Percentiles rank a stretch among this genome's conserved stretches.
Evolutionary conservation across 2,329 filamentous ascomycete genomes (phyloP).

Genomic region (Bipolaris victoriae): DNA sequence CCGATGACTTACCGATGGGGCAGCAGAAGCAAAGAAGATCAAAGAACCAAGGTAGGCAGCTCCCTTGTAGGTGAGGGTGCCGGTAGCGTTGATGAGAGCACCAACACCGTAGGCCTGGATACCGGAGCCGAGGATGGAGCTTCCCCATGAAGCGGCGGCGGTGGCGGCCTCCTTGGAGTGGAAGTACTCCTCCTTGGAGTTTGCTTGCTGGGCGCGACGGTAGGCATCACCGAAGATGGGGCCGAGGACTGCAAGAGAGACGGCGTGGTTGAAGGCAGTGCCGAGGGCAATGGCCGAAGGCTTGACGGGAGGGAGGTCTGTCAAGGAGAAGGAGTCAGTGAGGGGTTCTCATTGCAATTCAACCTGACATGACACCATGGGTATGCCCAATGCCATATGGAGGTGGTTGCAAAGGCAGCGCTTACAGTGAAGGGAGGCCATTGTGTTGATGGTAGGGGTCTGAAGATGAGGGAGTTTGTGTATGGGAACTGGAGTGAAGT

Average conservation of each 20-base stretch:
- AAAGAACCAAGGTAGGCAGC: conserved; percentile 89
- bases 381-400: background rate
- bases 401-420: conserved; percentile 14
- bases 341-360: background rate
- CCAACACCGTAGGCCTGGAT: conserved; percentile 89
- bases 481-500: conserved; percentile 18
- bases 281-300: conserved; percentile 96
- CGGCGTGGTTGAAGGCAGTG: conserved; percentile 92
- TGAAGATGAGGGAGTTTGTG: conserved; percentile 22
- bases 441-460: conserved; percentile 49
- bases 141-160: conserved; percentile 88
- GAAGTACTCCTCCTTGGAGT: conserved; percentile 96
- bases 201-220: conserved; percentile 86
- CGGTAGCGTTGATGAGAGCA: conserved; percentile 86
- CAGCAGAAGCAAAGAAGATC: conserved; percentile 90
- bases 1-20: conserved; percentile 73
- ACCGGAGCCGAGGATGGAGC: conserved; percentile 84
- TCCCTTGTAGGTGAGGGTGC: conserved; percentile 95
- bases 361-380: background rate
- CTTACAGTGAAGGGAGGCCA: conserved; percentile 67
- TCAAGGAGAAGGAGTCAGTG: background rate
- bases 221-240: conserved; percentile 95
- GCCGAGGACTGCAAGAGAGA: conserved; percentile 83
- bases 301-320: conserved; percentile 84
- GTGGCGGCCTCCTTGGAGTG: conserved; percentile 89